These are phyloP conservation scores for Quercus alba DNA, from an alignment of 306 rosid species.

Conservation along the genomic window DNA sequence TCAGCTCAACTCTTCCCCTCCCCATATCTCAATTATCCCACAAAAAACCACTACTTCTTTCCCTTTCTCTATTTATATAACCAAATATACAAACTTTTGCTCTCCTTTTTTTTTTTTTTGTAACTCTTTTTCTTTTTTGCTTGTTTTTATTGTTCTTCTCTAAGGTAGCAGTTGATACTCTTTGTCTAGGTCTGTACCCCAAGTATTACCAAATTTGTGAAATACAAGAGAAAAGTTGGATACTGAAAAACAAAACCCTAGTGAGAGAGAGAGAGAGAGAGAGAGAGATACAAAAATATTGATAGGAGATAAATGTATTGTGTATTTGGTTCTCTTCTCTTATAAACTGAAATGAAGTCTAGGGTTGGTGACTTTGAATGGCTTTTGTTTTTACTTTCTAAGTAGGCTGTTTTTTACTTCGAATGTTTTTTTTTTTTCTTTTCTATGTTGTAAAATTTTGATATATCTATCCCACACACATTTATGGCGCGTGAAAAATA, in stretches of 20 bases:
- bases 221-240: constrained; percentile 40
- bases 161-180: constrained; percentile 39
- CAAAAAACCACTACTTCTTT: constrained; percentile 4
- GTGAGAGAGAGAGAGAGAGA: constrained; percentile 20
- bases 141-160: constrained; percentile 19
- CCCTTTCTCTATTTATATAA: background rate
- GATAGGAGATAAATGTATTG: background rate
- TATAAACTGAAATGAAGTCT: constrained; percentile 31
- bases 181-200: constrained; percentile 58
- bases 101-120: background rate
- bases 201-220: constrained; percentile 57
- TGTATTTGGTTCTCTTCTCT: constrained; percentile 14
- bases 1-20: constrained; percentile 92
- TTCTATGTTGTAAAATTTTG: background rate
- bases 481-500: background rate
- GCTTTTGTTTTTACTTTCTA: constrained; percentile 31
- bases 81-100: background rate
- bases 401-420: background rate
- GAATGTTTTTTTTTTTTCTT: constrained; percentile 17
- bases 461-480: background rate
- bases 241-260: constrained; percentile 52
- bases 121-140: constrained; percentile 11
- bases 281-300: constrained; percentile 19
- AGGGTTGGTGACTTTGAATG: constrained; percentile 40
- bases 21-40: constrained; percentile 49